Base-by-base conservation (phyloP, 1,284 basidiomycete species). In the Anthracocystis setariae region DNA sequence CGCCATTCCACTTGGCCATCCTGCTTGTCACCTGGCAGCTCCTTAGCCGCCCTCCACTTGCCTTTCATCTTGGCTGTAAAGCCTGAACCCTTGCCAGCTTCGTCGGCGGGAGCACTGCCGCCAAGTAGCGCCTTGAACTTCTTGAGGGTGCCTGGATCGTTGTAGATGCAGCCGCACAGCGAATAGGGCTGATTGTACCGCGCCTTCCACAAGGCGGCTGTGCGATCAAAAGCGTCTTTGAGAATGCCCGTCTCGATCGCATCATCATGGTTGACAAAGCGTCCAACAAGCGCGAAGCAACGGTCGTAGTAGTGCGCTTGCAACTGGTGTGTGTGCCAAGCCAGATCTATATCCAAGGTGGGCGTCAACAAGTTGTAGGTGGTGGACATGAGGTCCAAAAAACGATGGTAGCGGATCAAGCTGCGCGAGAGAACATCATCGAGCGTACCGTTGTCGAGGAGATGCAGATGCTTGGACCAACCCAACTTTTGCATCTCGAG, bases 201-300 rank as follows among this genome's bases (percentile, higher is more conserved):
- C 32, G 58, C 23, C 51, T 60, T 62, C 76, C 76, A 78, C 5
- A 65, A 40, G 15, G 62, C 9, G 20, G 68, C 65, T 10, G 75
- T 78, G 23, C 54, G 53, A n/a, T 77, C 65, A 39, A 78, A 78
- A 5, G 74, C 65, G 15, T 67, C 60, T 5, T 59, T 61, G 17
- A 78, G 51, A 29, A 59, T 63, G 39, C 66, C 62, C n/a, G 65
- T 67, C 54, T 74, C 72, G 37, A 78, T 55, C 37, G 74, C 74
- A 45, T 78, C 75, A 49, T 78, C 72, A 33, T 71, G 77, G 20
- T 79, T 71, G 58, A 79, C 43, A 49, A 76, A 78, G n/a, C 71
- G 71, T 10, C 71, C 76, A 25, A 74, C 53, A n/a, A 54, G 46
- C n/a, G n/a, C 21, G 24, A 65, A 55, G 7, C 52, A 62, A 23